Evolutionary conservation across 129 eudicot genomes (phyloP).

Genomic region (Centaurea solstitialis): DNA sequence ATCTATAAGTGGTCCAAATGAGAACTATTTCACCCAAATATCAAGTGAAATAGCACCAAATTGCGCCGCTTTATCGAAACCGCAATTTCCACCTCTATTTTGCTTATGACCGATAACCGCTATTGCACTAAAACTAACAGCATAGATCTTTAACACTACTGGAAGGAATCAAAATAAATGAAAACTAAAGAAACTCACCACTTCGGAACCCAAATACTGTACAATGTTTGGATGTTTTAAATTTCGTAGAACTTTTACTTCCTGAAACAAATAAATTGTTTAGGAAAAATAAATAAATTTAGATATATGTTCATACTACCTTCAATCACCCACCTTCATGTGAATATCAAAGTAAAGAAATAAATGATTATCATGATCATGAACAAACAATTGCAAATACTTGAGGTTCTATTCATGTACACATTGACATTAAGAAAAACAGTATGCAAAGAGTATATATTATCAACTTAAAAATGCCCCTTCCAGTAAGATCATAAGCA

Average conservation of each 20-base stretch:
- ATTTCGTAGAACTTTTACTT: constrained; percentile 68
- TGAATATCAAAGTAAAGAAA: neutral
- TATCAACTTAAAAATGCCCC: neutral
- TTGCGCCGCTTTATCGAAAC: no score
- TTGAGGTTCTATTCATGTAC: neutral
- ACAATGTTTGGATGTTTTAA: constrained; percentile 91
- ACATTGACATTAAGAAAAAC: neutral
- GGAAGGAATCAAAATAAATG: neutral
- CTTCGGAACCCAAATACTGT: constrained; percentile 82
- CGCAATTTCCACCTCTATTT: no score
- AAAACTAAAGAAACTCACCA: constrained; percentile 50
- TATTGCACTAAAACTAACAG: no score
- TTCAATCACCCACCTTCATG: neutral
- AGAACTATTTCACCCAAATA: no score
- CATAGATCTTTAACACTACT: neutral
- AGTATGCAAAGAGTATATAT: neutral
- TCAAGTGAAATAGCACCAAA: no score
- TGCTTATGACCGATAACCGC: no score
- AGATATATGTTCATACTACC: neutral
- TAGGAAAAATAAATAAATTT: neutral
- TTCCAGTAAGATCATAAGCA: neutral
- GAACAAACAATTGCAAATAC: neutral
- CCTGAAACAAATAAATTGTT: constrained; percentile 50
- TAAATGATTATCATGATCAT: neutral
- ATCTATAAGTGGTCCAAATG: no score